Base-by-base conservation (phyloP, 2,329 filamentous ascomycete species). In the Aureobasidium namibiae region DNA sequence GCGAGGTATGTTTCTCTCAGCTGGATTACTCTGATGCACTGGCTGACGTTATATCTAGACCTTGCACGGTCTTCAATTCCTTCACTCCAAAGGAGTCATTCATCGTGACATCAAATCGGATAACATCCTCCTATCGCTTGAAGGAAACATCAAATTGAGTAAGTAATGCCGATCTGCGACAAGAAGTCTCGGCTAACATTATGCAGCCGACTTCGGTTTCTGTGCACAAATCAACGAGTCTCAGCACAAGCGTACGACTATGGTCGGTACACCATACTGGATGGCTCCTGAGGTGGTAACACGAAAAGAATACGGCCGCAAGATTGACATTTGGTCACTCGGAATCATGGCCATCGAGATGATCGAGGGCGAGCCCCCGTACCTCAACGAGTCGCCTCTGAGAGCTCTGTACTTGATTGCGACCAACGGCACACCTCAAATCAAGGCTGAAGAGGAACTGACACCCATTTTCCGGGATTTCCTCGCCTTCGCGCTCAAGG, bases 271-370 rank as follows among this genome's bases (percentile, higher is more conserved):
- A 8, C 94, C 94, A 1, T 99, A 99, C 75, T 99, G 94, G 94
- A 99, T 99, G 94, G 94, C 94, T 1, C 94, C 94, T 3, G 94
- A 99, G 75, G 92, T 99, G 23, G 94, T 99, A 29, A 97, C 91
- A 7, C 82, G 92, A 42, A 97, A 97, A 74, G 94, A 97, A 75
- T 99, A 99, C 74, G 94, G 94, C 65, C 88, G 92, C 63, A 99
- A 97, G 75, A 92, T 99, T 58, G 94, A 99, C 70, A 96, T 99
- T 66, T 99, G 94, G 94, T 95, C 90, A 61, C 78, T 99, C 45
- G 94, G 94, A 61, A 99, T 99, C 76, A 97, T 99, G 94, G 91
- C 94, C 8, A 97, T 99, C 68, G 94, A 99, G 75, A 99, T 99
- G 94, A 96, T 99, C 65, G 94, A 97, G 76, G 94, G 92, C 71